Evolutionary conservation across 257 asterid genomes (phyloP), one percentile per base, ranked within the genome.

Genomic region (Leptodermis oblonga): DNA sequence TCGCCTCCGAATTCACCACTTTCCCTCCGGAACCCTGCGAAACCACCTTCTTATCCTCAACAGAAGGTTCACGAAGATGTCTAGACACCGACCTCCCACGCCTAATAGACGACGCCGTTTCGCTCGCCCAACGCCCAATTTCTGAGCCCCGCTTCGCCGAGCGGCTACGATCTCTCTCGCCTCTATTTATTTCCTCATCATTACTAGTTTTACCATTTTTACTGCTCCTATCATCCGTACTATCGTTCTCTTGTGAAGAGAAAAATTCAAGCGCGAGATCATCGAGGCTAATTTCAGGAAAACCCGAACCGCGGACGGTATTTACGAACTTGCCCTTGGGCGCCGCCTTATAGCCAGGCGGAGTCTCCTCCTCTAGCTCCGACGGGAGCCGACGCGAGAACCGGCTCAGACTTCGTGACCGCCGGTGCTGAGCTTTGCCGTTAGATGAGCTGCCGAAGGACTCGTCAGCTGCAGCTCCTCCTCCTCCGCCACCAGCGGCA

Each of bases 81-180:
- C 88, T 86, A 11, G 96, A 89, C 39, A 83, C 92, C 5, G 96
- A 92, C 67, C 98, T 82, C n/a, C 88, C 96, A 73, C 90, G 86
- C 61, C 90, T 86, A 75, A 70, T 77, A 0, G 96, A 87, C 72
- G 97, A 92, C 64, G 84, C 96, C 53, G 96, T 86, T 75, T 86
- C 96, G 11, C 85, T 82, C 41, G 94, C 96, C 95, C 90, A 89
- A 31, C 91, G 91, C 17, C 95, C 94, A 78, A 87, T 74, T 75
- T 80, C 90, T 43, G 75, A 78, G 42, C 67, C 81, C 63, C 77
- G 86, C 55, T 77, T 64, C 43, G 54, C 81, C 22, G 81, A 74
- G 61, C 92, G 74, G 7, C 61, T 73, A 23, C 80, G 78, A 49
- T 68, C 88, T 76, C 60, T 74, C 71, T 74, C 89, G 69, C 84